phyloP scores from a whole-genome alignment of 2,329 filamentous ascomycete species.

The Ascochyta fabae region DNA sequence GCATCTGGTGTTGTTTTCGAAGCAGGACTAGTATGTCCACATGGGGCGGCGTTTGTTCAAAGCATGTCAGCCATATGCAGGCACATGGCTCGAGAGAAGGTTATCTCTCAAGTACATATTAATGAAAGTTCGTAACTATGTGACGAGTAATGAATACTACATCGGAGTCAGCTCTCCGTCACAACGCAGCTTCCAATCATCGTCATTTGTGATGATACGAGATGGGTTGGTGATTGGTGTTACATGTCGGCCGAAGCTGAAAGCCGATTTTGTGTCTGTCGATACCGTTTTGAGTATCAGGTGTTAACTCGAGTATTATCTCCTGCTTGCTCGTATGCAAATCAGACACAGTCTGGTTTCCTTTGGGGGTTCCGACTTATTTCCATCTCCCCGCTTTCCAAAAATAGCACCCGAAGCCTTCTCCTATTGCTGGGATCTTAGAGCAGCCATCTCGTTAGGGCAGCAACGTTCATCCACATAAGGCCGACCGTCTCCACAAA shows the following conservation, averaged over 20 bases:
- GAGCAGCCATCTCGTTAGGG: neutral
- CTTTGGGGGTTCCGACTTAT: neutral
- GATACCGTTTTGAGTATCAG: neutral
- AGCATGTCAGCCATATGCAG: slow-evolving; percentile 8
- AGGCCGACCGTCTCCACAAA: slow-evolving; percentile 4
- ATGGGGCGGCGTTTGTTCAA: slow-evolving; percentile 9
- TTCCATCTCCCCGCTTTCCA: slow-evolving; percentile 5
- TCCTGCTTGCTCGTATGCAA: slow-evolving; percentile 7
- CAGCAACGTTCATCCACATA: slow-evolving; percentile 11
- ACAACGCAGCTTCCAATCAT: neutral
- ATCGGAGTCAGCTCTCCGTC: neutral
- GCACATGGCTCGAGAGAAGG: slow-evolving; percentile 3
- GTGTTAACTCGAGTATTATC: neutral
- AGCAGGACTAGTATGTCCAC: neutral
- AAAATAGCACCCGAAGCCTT: slow-evolving; percentile 10
- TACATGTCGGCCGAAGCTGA: neutral
- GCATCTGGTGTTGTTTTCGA: slow-evolving; percentile 1
- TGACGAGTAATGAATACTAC: slow-evolving; percentile 12
- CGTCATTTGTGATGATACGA: neutral
- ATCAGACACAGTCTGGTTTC: slow-evolving; percentile 4
- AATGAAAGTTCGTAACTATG: slow-evolving; percentile 2
- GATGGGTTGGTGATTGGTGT: neutral
- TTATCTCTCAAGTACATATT: slow-evolving; percentile 9
- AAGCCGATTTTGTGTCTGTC: neutral
- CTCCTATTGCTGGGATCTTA: slow-evolving; percentile 5